Evolutionary conservation across 2,329 filamentous ascomycete species (phyloP).

Genomic region (Metarhizium robertsii): DNA sequence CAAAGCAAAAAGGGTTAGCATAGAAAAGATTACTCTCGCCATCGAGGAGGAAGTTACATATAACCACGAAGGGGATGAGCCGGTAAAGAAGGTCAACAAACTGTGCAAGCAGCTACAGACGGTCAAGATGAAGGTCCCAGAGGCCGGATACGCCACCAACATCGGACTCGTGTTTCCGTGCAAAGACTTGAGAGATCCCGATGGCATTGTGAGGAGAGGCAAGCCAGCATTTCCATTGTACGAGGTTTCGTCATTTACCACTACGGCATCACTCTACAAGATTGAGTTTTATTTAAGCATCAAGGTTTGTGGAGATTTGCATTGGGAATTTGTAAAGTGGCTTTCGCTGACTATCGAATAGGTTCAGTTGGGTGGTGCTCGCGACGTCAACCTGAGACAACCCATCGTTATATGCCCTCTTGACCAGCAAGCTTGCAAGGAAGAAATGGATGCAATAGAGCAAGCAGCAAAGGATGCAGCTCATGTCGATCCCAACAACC

Average conservation of each 20-base stretch:
- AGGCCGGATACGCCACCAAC: slow-evolving; percentile 88
- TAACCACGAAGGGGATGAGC: slow-evolving; percentile 95
- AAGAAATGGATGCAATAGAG: slow-evolving; percentile 97
- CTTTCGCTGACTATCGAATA: slow-evolving; percentile 27
- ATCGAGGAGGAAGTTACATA: slow-evolving; percentile 99
- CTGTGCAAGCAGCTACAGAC: slow-evolving; percentile 75
- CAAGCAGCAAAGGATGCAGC: slow-evolving; percentile 90
- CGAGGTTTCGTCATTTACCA: slow-evolving; percentile 83
- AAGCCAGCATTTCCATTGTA: slow-evolving; percentile 86
- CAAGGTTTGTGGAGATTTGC: slow-evolving; percentile 51
- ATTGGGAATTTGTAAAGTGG: slow-evolving; percentile 1
- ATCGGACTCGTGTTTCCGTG: slow-evolving; percentile 84
- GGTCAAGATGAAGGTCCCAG: slow-evolving; percentile 77
- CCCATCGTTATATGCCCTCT: slow-evolving; percentile 94
- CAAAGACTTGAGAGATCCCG: slow-evolving; percentile 76
- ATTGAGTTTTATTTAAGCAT: slow-evolving; percentile 95
- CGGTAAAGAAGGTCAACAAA: slow-evolving; percentile 79
- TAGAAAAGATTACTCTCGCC: slow-evolving; percentile 84
- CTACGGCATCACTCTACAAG: slow-evolving; percentile 88
- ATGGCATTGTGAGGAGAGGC: slow-evolving; percentile 77
- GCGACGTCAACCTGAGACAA: slow-evolving; percentile 81
- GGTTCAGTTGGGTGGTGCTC: slow-evolving; percentile 80
- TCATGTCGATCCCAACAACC: slow-evolving; percentile 77
- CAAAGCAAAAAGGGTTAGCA: slow-evolving; percentile 86
- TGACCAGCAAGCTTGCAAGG: slow-evolving; percentile 91